Evolutionary conservation across 495 filamentous ascomycete genomes (phyloP).

Genomic region (Xylaria nigripes): DNA sequence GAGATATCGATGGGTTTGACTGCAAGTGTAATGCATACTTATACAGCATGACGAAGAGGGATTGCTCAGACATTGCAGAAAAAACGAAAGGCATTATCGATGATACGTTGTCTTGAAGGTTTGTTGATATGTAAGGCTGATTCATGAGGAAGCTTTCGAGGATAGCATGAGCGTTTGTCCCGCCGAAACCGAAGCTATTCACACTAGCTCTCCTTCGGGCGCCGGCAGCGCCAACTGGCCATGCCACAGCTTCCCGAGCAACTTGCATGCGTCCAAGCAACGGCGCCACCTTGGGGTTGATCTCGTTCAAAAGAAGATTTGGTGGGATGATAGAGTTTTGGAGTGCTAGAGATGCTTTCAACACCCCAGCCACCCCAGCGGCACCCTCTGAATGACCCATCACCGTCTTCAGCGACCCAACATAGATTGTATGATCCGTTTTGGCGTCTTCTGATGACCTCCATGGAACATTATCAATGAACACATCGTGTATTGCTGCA

Average conservation of each 20-base stretch:
- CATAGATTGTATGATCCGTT: constrained; percentile 6
- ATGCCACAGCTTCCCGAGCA: neutral
- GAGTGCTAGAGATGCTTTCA: constrained; percentile 40
- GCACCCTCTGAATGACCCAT: constrained; percentile 42
- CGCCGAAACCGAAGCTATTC: constrained; percentile 22
- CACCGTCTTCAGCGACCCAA: constrained; percentile 43
- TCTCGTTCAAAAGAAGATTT: constrained; percentile 29
- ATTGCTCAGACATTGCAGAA: neutral
- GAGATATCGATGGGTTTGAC: neutral
- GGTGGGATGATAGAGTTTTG: constrained; percentile 29
- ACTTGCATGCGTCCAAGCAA: neutral
- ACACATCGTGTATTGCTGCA: constrained; percentile 13
- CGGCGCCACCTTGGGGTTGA: constrained; percentile 27
- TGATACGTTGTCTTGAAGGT: neutral
- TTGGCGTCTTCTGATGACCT: too few species aligned
- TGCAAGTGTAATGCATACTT: neutral
- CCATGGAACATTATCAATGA: neutral
- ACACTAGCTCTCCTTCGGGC: neutral
- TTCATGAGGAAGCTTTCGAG: constrained; percentile 19
- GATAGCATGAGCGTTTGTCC: constrained; percentile 22
- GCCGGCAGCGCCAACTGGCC: neutral
- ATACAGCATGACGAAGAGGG: neutral
- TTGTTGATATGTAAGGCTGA: constrained; percentile 8
- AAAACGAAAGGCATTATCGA: neutral
- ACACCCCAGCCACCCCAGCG: constrained; percentile 35